These are phyloP conservation scores for Coemansia sp. DNA, from an alignment of 192 early-diverging fungal genomes.

Conservation along the genomic window DNA sequence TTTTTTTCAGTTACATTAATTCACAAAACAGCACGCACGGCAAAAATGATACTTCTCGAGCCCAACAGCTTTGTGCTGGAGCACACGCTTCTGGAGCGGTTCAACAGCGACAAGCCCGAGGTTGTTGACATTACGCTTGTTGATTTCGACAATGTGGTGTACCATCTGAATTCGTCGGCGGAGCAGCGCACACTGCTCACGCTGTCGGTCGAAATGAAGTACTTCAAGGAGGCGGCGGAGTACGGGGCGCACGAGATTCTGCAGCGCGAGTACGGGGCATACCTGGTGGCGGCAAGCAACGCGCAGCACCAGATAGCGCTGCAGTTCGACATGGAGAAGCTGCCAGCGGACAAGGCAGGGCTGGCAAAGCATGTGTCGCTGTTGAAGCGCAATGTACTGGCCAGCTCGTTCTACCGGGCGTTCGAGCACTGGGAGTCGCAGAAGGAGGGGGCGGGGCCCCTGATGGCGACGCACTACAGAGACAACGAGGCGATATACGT, in stretches of 20 bases:
- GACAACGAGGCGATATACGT: constrained; percentile 93
- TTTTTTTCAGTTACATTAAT: not conserved
- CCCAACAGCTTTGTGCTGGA: constrained; percentile 60
- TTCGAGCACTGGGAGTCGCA: constrained; percentile 80
- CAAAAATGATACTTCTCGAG: constrained; percentile 57
- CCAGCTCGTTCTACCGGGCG: constrained; percentile 90
- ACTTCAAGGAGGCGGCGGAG: constrained; percentile 73
- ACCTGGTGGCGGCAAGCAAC: constrained; percentile 60
- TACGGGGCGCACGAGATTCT: constrained; percentile 88
- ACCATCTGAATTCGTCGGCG: constrained; percentile 70
- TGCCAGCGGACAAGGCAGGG: constrained; percentile 71
- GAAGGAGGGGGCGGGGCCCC: constrained; percentile 64
- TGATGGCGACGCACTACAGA: constrained; percentile 94
- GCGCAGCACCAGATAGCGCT: constrained; percentile 80
- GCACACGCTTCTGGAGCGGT: constrained; percentile 61
- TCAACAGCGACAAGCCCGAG: constrained; percentile 68
- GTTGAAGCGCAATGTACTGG: constrained; percentile 92
- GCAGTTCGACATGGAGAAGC: constrained; percentile 73
- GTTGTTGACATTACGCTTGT: constrained; percentile 76
- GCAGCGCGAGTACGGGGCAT: constrained; percentile 74
- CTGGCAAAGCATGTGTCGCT: constrained; percentile 81
- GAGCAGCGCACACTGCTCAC: constrained; percentile 53
- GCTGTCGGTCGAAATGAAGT: constrained; percentile 83
- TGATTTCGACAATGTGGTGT: constrained; percentile 97
- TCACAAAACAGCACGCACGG: not conserved